phyloP scores from a whole-genome alignment of 306 rosid species.

The Vigna mungo region DNA sequence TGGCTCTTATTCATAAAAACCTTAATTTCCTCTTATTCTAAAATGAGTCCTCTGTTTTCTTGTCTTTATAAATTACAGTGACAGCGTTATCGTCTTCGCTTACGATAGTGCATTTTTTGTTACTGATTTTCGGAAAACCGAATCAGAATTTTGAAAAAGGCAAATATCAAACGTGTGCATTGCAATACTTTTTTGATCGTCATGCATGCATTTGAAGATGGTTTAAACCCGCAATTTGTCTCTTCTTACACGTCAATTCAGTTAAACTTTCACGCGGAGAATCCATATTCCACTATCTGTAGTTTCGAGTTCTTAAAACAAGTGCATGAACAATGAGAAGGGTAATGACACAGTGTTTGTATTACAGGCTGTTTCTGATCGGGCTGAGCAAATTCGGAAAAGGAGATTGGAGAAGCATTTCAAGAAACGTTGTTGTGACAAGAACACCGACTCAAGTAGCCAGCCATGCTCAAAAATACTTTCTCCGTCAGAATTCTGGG shows the following conservation, averaged over 20 bases:
- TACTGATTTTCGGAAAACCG: conserved; percentile 4
- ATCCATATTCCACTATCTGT: not conserved
- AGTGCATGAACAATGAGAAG: not conserved
- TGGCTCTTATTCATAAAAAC: not conserved
- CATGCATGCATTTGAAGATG: conserved; percentile 16
- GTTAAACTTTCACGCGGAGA: not conserved
- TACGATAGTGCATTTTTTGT: not conserved
- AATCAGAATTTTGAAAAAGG: not conserved
- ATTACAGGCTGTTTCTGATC: conserved; percentile 67
- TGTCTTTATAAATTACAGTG: not conserved
- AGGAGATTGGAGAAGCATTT: conserved; percentile 99
- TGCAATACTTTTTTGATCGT: not conserved
- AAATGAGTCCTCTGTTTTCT: not conserved
- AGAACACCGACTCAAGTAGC: conserved; percentile 97
- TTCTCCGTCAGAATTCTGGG: conserved; percentile 69
- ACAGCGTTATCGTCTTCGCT: not conserved
- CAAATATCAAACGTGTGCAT: conserved; percentile 2
- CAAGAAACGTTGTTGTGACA: conserved; percentile 83
- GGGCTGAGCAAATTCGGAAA: conserved; percentile 76
- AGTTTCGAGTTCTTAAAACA: not conserved
- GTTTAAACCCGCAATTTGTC: not conserved
- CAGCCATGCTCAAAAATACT: conserved; percentile 97
- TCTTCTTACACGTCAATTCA: not conserved
- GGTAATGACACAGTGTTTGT: not conserved
- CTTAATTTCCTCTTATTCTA: not conserved